A percentile compares a stretch with the other conserved stretches of the same genome.
Evolutionary conservation across 805 yeast species (phyloP).

Genomic region (Zygosaccharomyces pseudorouxii): DNA sequence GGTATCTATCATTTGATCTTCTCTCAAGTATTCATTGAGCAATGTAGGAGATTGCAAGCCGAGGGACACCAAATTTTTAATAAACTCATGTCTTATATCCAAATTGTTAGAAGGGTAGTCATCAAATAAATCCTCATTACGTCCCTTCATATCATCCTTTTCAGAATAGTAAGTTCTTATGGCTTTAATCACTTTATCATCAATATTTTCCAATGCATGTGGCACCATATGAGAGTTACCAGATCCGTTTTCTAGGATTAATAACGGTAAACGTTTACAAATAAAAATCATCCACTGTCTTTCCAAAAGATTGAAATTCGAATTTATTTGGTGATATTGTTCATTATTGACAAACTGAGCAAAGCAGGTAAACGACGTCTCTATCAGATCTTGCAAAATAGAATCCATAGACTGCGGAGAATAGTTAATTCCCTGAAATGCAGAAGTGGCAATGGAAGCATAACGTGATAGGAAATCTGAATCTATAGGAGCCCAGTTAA

Average conservation of each 20-base stretch:
- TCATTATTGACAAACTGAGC: constrained; percentile 43
- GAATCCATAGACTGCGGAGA: constrained; percentile 22
- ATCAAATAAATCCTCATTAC: constrained; percentile 48
- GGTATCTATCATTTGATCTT: constrained; percentile 38
- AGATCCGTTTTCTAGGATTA: constrained; percentile 34
- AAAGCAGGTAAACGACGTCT: constrained; percentile 40
- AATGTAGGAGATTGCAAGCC: constrained; percentile 36
- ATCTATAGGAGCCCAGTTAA: constrained; percentile 35
- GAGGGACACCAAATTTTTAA: constrained; percentile 42
- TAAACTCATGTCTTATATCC: constrained; percentile 49
- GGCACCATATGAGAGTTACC: constrained; percentile 26
- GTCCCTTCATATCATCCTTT: constrained; percentile 33
- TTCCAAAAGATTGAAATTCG: constrained; percentile 33
- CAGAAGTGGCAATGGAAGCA: constrained; percentile 32
- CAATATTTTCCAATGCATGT: constrained; percentile 27
- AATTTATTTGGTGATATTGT: constrained; percentile 37
- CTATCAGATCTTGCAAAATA: constrained; percentile 29
- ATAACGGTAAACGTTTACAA: constrained; percentile 43
- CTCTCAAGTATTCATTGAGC: constrained; percentile 36
- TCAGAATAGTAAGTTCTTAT: constrained; percentile 35
- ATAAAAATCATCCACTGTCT: constrained; percentile 45
- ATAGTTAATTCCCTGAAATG: constrained; percentile 29
- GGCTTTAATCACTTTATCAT: constrained; percentile 32
- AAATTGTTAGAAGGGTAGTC: constrained; percentile 44
- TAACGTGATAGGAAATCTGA: constrained; percentile 32